A percentile compares a stretch with the other conserved stretches of the same genome.
These are phyloP conservation scores for Zangia roseola DNA, from an alignment of 768 basidiomycete genomes.

Conservation along the genomic window DNA sequence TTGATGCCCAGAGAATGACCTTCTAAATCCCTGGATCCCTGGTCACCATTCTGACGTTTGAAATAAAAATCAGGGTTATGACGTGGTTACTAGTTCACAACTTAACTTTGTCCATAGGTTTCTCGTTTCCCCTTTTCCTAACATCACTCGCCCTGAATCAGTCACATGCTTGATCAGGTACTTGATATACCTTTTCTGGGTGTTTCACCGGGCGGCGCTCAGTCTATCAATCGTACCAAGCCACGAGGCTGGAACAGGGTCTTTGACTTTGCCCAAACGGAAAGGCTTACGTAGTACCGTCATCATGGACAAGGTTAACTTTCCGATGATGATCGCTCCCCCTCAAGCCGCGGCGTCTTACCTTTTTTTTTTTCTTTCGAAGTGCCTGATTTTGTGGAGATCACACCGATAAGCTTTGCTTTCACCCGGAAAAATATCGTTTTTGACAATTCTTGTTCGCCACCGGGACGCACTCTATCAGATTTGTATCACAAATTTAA, in stretches of 20 bases:
- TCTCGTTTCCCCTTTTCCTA: conserved; percentile 7
- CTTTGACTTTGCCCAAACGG: conserved; percentile 9
- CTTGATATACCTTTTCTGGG: conserved; percentile 19
- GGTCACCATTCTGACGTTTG: conserved; percentile 8
- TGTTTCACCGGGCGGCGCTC: background rate
- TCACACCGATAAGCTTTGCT: conserved; percentile 28
- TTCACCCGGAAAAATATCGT: background rate
- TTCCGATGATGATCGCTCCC: conserved; percentile 15
- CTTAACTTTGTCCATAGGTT: conserved; percentile 25
- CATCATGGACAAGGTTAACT: conserved; percentile 29
- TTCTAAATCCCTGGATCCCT: conserved; percentile 8
- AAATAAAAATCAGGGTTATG: conserved; percentile 25
- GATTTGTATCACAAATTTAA: conserved; percentile 12
- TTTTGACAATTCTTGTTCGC: background rate
- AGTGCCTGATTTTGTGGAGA: conserved; percentile 28
- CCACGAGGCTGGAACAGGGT: conserved; percentile 24
- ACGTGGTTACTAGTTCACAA: conserved; percentile 20
- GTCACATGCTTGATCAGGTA: conserved; percentile 15
- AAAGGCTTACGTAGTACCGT: conserved; percentile 26
- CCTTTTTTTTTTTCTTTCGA: conserved; percentile 1
- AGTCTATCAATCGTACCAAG: conserved; percentile 3
- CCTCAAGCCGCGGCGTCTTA: conserved; percentile 13
- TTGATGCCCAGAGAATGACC: conserved; percentile 5
- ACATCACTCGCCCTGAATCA: conserved; percentile 7
- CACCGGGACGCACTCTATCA: conserved; percentile 8